These are phyloP conservation scores for Dalbergia oliveri DNA, from an alignment of 306 rosid genomes.

Conservation along the genomic window DNA sequence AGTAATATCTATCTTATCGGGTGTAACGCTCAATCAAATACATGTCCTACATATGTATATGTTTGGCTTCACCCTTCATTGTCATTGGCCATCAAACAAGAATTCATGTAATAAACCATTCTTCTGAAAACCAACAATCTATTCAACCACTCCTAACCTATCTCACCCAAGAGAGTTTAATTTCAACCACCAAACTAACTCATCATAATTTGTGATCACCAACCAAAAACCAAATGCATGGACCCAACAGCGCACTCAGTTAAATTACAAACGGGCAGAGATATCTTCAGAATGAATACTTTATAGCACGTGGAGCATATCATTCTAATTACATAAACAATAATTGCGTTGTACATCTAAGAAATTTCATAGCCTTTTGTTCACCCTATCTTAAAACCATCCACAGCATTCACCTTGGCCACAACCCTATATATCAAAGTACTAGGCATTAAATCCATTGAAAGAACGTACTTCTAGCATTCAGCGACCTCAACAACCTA, in stretches of 20 bases:
- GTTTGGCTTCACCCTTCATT: neutral
- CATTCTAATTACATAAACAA: constrained; percentile 10
- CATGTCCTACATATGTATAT: neutral
- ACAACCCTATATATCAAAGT: neutral
- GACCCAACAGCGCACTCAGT: neutral
- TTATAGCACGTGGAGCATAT: constrained; percentile 16
- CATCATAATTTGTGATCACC: constrained; percentile 39
- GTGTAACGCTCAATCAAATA: neutral
- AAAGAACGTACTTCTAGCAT: constrained; percentile 16
- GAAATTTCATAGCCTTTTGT: neutral
- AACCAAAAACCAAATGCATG: constrained; percentile 29
- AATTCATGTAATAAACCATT: neutral
- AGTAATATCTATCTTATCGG: neutral
- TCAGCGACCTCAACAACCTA: constrained; percentile 3
- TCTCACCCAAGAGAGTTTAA: constrained; percentile 14
- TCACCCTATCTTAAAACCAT: neutral
- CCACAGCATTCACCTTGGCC: neutral
- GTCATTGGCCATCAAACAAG: neutral
- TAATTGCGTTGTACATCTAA: neutral
- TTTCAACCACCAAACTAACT: constrained; percentile 45
- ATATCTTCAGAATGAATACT: constrained; percentile 17
- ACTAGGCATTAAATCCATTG: constrained; percentile 6
- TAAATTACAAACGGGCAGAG: neutral
- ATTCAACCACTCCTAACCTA: constrained; percentile 31
- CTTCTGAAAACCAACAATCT: neutral